phyloP scores from a whole-genome alignment of 129 eudicot genomes.

The Centaurea solstitialis region DNA sequence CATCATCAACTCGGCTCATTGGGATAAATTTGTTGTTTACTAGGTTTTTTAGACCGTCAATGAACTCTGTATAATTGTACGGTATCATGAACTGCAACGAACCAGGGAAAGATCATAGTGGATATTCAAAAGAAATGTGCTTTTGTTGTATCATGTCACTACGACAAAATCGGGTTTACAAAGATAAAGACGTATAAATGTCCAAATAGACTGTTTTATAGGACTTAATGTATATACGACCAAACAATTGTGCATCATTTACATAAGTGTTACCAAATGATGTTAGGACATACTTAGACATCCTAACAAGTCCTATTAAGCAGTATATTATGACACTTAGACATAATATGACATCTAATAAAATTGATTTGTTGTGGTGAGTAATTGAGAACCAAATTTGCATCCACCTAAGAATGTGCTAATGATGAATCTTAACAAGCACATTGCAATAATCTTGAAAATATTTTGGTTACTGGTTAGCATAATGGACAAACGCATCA shows the following conservation, averaged over 20 bases:
- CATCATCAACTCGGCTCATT: conserved; percentile 56
- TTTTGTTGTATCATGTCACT: too few species aligned
- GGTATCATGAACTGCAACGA: conserved; percentile 57
- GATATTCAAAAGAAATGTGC: neutral
- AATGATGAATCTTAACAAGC: neutral
- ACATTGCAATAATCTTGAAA: neutral
- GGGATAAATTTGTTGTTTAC: conserved; percentile 45
- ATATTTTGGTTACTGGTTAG: neutral
- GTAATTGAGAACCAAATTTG: neutral
- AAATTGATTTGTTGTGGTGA: neutral
- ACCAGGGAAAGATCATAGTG: neutral
- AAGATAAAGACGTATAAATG: too few species aligned
- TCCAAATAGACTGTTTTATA: too few species aligned
- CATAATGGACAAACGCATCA: neutral
- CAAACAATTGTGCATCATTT: too few species aligned
- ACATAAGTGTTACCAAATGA: too few species aligned
- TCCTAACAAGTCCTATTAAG: too few species aligned
- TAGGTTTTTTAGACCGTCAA: conserved; percentile 33
- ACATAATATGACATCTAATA: neutral
- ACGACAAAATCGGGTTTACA: too few species aligned
- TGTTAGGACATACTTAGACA: too few species aligned
- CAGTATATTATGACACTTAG: too few species aligned
- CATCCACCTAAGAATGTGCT: neutral
- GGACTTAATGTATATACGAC: too few species aligned
- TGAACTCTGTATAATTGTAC: conserved; percentile 46